Base-by-base conservation (phyloP, 2,329 filamentous ascomycete species). In the Podosphaera fusca region DNA sequence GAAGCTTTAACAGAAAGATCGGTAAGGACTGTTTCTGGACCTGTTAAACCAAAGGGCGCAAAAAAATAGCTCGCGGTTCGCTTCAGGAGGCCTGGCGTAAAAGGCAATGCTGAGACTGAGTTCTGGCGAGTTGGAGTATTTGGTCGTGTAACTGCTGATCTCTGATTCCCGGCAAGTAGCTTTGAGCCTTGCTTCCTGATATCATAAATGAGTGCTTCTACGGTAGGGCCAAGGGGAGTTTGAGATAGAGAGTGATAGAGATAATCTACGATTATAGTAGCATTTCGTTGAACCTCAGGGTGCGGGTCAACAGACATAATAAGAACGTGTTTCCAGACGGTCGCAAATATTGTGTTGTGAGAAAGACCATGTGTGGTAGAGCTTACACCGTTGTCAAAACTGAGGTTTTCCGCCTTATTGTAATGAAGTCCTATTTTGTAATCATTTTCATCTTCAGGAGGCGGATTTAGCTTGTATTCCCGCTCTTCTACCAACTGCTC, bases 281-380 rank as follows among this genome's bases (percentile, higher is more conserved):
- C 90, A 67, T 92, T 85, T 61, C 84, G 78, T 60, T 94, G 85
- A 38, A 96, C 86, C 66, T 96, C 90, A 1, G 90, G 88, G 66
- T 95, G 89, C 46, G 92, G 90, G 66, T 98, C 92, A 21, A 94
- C 87, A 50, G 87, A 90, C 68, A 96, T 76, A 60, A 94, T 86
- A 59, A 95, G 74, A 49, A 94, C 76, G 65, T 95, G 86, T 68
- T 94, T 92, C 92, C 92, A 98, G 60, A 94, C 84, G 0, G 89
- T 85, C 35, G 89, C 84, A 68, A 94, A 95, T 21, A 95, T 85
- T 0, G 88, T 95, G 66, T 94, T 92, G 61, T 86, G 82, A 10
- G 89, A 87, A 9, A 86, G 69, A 0, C 79, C 77, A 50, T 79
- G 75, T 2, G 76, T 73, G 2, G 72, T 66, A 33, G 73, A 70